These are phyloP conservation scores for Rhizophagus prolifer DNA, from an alignment of 192 early-diverging fungal genomes.

Conservation along the genomic window DNA sequence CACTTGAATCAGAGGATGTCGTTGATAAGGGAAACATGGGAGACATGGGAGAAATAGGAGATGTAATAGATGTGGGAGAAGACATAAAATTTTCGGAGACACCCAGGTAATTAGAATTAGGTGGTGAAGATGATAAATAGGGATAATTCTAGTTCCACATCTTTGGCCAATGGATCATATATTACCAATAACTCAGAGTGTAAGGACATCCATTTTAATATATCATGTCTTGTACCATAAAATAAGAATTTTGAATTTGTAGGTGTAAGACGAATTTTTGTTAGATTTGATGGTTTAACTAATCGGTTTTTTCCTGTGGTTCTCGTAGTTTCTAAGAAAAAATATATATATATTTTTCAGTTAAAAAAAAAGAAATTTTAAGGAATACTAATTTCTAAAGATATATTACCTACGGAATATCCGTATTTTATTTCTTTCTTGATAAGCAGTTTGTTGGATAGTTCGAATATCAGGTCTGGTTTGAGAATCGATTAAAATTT, in stretches of 20 bases:
- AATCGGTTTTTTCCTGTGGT: background rate
- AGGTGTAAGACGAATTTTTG: constrained; percentile 19
- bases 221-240: constrained; percentile 9
- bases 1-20: background rate
- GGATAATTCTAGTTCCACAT: background rate
- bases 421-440: constrained; percentile 3
- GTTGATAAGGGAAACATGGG: background rate
- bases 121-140: constrained; percentile 14
- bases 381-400: too few species aligned
- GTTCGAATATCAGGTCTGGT: too few species aligned
- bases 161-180: constrained; percentile 5
- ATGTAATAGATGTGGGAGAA: background rate
- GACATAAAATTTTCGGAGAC: background rate
- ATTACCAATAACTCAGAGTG: background rate
- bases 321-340: background rate
- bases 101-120: background rate
- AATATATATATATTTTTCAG: background rate
- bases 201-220: constrained; percentile 21
- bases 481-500: too few species aligned
- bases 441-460: background rate
- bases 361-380: background rate
- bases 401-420: background rate
- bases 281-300: constrained; percentile 7
- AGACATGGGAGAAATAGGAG: background rate
- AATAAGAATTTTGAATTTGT: constrained; percentile 13